Evolutionary conservation across 495 filamentous ascomycete species (phyloP), one percentile per base, ranked within the genome.

Genomic region (Trichoderma gamsii): DNA sequence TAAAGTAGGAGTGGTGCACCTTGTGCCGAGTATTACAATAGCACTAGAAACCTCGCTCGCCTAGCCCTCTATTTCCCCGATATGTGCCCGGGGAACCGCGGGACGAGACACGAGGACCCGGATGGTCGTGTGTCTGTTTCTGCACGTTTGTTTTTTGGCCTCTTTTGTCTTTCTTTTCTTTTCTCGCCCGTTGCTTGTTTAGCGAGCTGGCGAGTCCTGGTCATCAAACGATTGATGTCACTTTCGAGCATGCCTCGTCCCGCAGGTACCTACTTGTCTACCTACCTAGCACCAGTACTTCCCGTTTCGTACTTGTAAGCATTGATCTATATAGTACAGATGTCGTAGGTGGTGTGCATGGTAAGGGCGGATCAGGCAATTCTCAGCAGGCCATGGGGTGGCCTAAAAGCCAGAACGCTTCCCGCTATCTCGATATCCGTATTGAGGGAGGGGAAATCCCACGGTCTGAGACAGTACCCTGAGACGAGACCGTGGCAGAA

Each of bases 381-480:
- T 32, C 3, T 21, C 25, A 21, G 25, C 23, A 32, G 23, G 56
- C 56, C 56, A 61, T 4, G 56, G 56, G 56, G 25, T 12, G 27
- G 16, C 23, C 16, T 61, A 61, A 61, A 61, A 61, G 56, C 23
- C 29, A 61, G 23, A 61, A 61, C 9, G 56, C 56, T 21, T 61
- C 11, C 11, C 11, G 29, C 3, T 13, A 5, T 13, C 12, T 61
- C 0, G 12, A 29, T 32, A 25, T 18, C 16, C 56, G n/a, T 23
- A 23, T 61, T 27, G 23, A 61, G 8, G 56, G 25, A 21, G 56
- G 27, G 23, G 25, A 18, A 21, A 56, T 11, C 16, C 51, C 8
- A 21, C n/a, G n/a, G 21, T 21, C 51, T 56, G 51, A 61, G 56
- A 32, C 27, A 32, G 9, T 25, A 15, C 8, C 25, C 56, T 61